A percentile compares a stretch with the other conserved stretches of the same genome.
These are phyloP conservation scores for Sporothrix schenckii DNA, from an alignment of 2,329 filamentous ascomycete genomes.

Conservation along the genomic window DNA sequence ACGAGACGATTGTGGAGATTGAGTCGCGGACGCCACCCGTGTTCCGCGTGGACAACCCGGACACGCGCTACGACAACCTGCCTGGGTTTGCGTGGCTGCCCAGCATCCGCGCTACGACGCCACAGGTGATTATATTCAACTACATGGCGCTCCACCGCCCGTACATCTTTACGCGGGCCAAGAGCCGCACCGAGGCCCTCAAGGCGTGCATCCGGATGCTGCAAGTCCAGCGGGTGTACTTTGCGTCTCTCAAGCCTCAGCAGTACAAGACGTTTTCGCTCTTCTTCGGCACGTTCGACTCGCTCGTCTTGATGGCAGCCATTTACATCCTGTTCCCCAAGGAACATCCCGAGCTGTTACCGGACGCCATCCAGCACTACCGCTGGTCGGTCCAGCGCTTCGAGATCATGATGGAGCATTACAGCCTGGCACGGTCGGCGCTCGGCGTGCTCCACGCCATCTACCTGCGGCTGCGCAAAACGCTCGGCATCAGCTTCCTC, in stretches of 20 bases:
- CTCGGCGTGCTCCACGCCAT: constrained; percentile 60
- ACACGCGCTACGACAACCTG: constrained; percentile 59
- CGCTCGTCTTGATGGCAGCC: constrained; percentile 62
- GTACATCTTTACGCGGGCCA: constrained; percentile 61
- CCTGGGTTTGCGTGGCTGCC: constrained; percentile 59
- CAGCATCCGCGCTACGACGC: constrained; percentile 50
- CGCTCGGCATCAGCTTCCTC: constrained; percentile 46
- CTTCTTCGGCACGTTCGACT: constrained; percentile 67
- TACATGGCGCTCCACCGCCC: constrained; percentile 64
- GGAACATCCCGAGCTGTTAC: constrained; percentile 55
- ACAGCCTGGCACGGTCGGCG: constrained; percentile 57
- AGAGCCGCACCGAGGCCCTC: constrained; percentile 59
- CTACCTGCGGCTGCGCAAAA: constrained; percentile 56
- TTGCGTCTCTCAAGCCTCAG: constrained; percentile 53
- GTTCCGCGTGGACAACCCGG: constrained; percentile 59
- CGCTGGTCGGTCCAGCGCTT: constrained; percentile 63
- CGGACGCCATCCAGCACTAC: constrained; percentile 58
- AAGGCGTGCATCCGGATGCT: constrained; percentile 60
- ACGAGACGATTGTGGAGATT: constrained; percentile 54
- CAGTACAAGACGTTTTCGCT: constrained; percentile 60
- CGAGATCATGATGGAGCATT: constrained; percentile 57
- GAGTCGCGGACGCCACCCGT: constrained; percentile 54
- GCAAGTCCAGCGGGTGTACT: constrained; percentile 55
- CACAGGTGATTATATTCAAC: constrained; percentile 56
- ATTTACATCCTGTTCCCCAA: constrained; percentile 64